Evolutionary conservation across 495 filamentous ascomycete genomes (phyloP).

Genomic region (Aspergillus olivimuriae): DNA sequence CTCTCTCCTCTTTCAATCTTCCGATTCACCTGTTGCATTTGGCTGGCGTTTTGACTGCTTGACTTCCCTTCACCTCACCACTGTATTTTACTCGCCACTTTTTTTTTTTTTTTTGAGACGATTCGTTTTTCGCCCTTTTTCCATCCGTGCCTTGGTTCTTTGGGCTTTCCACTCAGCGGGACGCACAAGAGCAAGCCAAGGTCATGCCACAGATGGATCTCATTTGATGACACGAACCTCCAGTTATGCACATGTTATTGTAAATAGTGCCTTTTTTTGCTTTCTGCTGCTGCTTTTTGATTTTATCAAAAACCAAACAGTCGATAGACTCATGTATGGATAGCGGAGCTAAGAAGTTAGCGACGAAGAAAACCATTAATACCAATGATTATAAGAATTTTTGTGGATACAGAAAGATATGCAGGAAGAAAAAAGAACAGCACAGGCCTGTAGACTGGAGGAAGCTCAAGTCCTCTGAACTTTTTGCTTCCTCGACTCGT

Average conservation of each 20-base stretch:
- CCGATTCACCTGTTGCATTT: conserved; percentile 27
- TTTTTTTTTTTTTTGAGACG: no score
- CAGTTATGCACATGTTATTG: conserved; percentile 32
- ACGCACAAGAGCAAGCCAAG: conserved; percentile 12
- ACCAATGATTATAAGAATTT: conserved; percentile 5
- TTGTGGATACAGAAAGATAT: conserved; percentile 15
- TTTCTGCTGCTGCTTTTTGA: conserved; percentile 6
- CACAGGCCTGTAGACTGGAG: background rate
- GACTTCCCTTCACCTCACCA: conserved; percentile 14
- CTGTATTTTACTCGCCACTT: conserved; percentile 38
- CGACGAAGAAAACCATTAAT: conserved; percentile 26
- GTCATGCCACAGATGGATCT: conserved; percentile 23
- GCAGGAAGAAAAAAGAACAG: conserved; percentile 20
- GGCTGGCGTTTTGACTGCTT: conserved; percentile 33
- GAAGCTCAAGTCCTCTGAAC: conserved; percentile 25
- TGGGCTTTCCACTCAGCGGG: conserved; percentile 4
- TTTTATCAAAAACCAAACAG: conserved; percentile 9
- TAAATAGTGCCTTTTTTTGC: conserved; percentile 38
- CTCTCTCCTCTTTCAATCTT: conserved; percentile 19
- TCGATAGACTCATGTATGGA: conserved; percentile 31
- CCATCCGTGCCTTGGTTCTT: conserved; percentile 9
- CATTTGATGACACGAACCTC: conserved; percentile 17
- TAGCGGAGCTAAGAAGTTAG: conserved; percentile 39
- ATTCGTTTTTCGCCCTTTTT: no score
- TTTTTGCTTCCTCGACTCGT: conserved; percentile 34